Conservation (phyloP, 1,139 yeast genomes). For the Yamadazyma epiphylla region DNA sequence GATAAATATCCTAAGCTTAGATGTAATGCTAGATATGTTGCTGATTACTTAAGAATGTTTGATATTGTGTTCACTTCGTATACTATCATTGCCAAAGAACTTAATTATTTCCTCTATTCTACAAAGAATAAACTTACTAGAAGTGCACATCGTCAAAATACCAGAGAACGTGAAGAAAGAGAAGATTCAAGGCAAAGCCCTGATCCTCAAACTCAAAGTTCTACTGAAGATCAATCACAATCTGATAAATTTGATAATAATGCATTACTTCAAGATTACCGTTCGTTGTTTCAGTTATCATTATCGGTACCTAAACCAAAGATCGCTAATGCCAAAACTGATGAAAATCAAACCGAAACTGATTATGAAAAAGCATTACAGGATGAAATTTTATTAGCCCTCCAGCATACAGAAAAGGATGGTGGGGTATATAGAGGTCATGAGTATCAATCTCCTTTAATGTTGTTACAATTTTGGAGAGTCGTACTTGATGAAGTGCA, state of each 20-base stretch:
- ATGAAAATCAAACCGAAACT: slow-evolving; percentile 22
- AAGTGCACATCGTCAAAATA: slow-evolving; percentile 13
- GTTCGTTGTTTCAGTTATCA: slow-evolving; percentile 27
- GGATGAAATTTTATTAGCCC: slow-evolving; percentile 32
- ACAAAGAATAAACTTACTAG: slow-evolving; percentile 57
- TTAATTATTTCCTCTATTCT: slow-evolving; percentile 76
- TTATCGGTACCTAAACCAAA: slow-evolving; percentile 23
- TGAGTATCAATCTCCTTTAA: slow-evolving; percentile 77
- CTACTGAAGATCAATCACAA: neutral
- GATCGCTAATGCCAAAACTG: slow-evolving; percentile 23
- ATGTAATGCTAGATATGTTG: slow-evolving; percentile 39
- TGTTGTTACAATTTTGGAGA: slow-evolving; percentile 84
- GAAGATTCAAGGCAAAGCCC: slow-evolving; percentile 10
- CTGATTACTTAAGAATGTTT: slow-evolving; percentile 46
- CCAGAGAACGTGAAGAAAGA: slow-evolving; percentile 11
- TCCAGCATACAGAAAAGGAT: slow-evolving; percentile 23
- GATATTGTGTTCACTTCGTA: slow-evolving; percentile 88
- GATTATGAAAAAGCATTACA: slow-evolving; percentile 36
- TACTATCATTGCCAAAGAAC: slow-evolving; percentile 61
- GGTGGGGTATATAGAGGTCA: slow-evolving; percentile 22
- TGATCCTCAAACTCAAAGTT: neutral
- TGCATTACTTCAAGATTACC: slow-evolving; percentile 19
- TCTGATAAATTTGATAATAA: slow-evolving; percentile 6
- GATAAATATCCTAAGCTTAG: slow-evolving; percentile 43
- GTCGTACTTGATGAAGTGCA: slow-evolving; percentile 92